Base-by-base conservation (phyloP, 768 basidiomycete genomes). In the Galerina marginata region DNA sequence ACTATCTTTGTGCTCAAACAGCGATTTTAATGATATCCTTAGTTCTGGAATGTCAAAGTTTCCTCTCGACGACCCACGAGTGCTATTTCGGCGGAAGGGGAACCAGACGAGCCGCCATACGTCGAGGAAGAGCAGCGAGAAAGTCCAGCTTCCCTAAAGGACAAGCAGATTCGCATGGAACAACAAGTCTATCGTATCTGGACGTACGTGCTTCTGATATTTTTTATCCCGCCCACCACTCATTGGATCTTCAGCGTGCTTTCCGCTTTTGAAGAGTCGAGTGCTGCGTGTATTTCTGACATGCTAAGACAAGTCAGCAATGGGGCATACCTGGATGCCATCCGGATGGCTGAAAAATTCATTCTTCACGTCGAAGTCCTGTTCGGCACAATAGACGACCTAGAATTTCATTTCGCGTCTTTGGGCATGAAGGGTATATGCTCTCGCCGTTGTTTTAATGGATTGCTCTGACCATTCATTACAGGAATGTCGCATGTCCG, bases 11-110 rank as follows among this genome's bases (percentile, higher is more conserved):
- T 20, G 38, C 33, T 43, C 39, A 44, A 25, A 39, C 56, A 51
- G 44, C 42, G 42, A 39, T 59, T 16, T 26, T 42, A 48, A 49
- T 53, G 20, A 23, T 46, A 29, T 58, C 44, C 55, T 33, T 72
- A 97, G 95, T 99, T 99, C 77, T 99, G 97, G 97, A 99, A 99
- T 73, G 96, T 99, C 73, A 97, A 98, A 75, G 88, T 94, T 4
- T 88, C 86, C 59, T 86, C 90, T 38, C 84, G 90, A 62, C 75
- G 91, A 71, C 89, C 92, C 45, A 86, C 82, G 36, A 87, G 88
- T 69, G 77, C 80, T 53, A 78, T 81, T 38, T 81, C 81, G 44
- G 75, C 81, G 16, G 86, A 86, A 60, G 85, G 82, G 48, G 81
- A 80, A 61, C 72, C 75, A 9, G 76, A 73, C 23, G 83, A 86